Evolutionary conservation across 805 yeast genomes (phyloP), one percentile per base, ranked within the genome.

Genomic region (Lachancea fermentati): DNA sequence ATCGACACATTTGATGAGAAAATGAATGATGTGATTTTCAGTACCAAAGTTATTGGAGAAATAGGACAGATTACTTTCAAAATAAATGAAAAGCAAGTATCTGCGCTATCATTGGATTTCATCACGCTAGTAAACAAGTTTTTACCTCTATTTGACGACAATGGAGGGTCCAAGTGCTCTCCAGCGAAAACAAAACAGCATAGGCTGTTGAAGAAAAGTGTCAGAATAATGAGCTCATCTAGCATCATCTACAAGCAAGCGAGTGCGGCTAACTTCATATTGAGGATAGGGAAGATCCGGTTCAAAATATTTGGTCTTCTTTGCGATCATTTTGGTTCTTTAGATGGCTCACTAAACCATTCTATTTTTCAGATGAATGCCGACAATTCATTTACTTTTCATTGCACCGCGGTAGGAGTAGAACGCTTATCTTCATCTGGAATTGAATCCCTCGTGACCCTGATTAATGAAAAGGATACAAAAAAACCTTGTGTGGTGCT

Each of bases 401-500:
- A 46, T 31, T 30, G 50, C 1, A 48, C 42, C 37, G 43, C 22
- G 5, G 42, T 46, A 2, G 36, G 30, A 2, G 30, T 45, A 6
- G 36, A 34, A 7, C 49, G 63, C 33, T 5, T 12, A 3, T 3
- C 18, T 2, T 17, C 18, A 4, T 34, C 12, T 4, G 12, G 34
- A 2, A 30, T 30, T 2, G 72, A 72, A 41, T 43, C 50, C 2
- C 28, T 71, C n/a, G 29, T 71, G 1, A 47, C 49, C 2, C 43
- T 60, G 1, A 63, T 70, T 7, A 64, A 60, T 45, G 48, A 54
- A 11, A 63, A 62, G 32, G 66, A 63, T 37, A 50, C 51, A 28
- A 58, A 60, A 8, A 49, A 57, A 5, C 78, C 78, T 1, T 55
- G 69, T 41, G 45, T 75, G 1, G 67, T 69, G 2, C 40, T 71